These are phyloP conservation scores for Didymella keratinophila DNA, from an alignment of 2,329 filamentous ascomycete species.

Conservation along the genomic window DNA sequence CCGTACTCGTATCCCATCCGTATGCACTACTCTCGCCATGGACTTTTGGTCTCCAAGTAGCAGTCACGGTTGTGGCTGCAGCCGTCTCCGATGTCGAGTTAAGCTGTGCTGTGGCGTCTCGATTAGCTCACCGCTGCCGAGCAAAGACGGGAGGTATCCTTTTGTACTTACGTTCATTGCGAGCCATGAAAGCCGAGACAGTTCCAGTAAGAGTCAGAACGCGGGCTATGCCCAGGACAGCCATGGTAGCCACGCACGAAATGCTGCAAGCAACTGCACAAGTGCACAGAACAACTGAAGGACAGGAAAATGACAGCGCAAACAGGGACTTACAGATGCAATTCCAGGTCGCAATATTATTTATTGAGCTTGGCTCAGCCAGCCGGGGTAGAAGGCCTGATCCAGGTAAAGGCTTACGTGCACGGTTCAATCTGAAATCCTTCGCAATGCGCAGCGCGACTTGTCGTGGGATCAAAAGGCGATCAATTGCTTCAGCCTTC, in stretches of 20 bases:
- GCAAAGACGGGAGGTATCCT: not conserved
- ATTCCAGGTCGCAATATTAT: conserved; percentile 1
- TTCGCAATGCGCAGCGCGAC: conserved; percentile 1
- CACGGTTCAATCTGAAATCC: conserved; percentile 8
- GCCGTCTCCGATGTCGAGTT: not conserved
- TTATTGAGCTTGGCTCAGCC: conserved; percentile 3
- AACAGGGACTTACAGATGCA: not conserved
- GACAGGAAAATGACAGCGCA: not conserved
- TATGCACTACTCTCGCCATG: not conserved
- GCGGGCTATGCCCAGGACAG: not conserved
- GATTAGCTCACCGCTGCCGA: not conserved
- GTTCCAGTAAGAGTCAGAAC: not conserved
- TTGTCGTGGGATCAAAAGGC: not conserved
- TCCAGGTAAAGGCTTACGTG: conserved; percentile 14
- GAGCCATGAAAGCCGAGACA: not conserved
- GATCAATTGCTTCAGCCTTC: not conserved
- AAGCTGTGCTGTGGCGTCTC: conserved; percentile 1
- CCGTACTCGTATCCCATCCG: not conserved
- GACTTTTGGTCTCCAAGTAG: not conserved
- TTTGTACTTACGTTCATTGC: conserved; percentile 1
- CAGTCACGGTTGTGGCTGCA: not conserved
- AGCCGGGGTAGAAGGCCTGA: conserved; percentile 1
- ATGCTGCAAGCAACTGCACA: not conserved
- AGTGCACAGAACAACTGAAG: not conserved
- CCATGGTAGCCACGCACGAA: not conserved